phyloP scores from a whole-genome alignment of 768 basidiomycete genomes.

The Xerocomellus intermedius region DNA sequence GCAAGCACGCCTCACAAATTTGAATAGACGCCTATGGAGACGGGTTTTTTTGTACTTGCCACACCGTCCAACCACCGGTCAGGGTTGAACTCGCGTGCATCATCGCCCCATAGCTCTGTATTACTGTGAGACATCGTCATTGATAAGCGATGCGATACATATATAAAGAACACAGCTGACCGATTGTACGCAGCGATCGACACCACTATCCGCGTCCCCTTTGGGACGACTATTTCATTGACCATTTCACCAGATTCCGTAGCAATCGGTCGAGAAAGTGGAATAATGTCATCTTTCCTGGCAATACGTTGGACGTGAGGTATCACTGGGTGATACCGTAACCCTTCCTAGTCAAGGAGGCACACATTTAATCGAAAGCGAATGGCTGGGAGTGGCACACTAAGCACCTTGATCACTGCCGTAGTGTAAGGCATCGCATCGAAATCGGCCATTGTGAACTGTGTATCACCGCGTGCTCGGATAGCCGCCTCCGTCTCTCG shows the following conservation, averaged over 20 bases:
- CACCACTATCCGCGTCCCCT: constrained; percentile 47
- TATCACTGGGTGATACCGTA: constrained; percentile 49
- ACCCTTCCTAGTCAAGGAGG: constrained; percentile 37
- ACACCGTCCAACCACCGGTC: constrained; percentile 22
- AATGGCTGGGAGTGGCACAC: constrained; percentile 12
- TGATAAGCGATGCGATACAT: background rate
- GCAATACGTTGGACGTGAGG: constrained; percentile 51
- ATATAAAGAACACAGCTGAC: constrained; percentile 27
- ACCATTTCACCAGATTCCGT: constrained; percentile 44
- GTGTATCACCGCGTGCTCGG: constrained; percentile 1
- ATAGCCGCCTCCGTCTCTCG: constrained; percentile 1
- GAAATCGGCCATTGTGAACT: constrained; percentile 37
- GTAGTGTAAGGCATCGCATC: constrained; percentile 48
- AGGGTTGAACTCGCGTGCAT: constrained; percentile 31
- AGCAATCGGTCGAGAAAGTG: constrained; percentile 52
- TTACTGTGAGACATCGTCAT: constrained; percentile 7
- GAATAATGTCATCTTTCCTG: constrained; percentile 52
- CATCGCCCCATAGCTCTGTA: constrained; percentile 30
- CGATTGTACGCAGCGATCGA: constrained; percentile 58
- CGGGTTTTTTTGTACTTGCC: constrained; percentile 10
- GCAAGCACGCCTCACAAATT: constrained; percentile 19
- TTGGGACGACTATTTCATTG: constrained; percentile 45
- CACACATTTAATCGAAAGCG: background rate
- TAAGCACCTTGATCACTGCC: constrained; percentile 31
- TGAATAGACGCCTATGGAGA: constrained; percentile 25